phyloP scores from a whole-genome alignment of 305 asterid species.

The Solanum hybrid region DNA sequence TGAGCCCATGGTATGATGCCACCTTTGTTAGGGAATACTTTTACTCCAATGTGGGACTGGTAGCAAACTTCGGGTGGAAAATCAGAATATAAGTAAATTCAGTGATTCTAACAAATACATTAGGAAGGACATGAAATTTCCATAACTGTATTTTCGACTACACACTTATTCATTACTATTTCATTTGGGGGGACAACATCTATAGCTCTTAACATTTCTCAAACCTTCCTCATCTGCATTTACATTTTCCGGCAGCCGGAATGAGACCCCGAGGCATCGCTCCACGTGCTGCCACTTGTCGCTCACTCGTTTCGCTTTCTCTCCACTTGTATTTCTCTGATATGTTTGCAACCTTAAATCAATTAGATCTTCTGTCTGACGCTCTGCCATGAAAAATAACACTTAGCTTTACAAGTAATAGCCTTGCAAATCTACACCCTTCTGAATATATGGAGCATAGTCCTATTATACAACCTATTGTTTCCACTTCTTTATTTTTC shows the following conservation, averaged over 20 bases:
- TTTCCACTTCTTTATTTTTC: conserved; percentile 14
- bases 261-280: neutral
- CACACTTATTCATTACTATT: neutral
- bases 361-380: conserved; percentile 4
- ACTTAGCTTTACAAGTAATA: conserved; percentile 16
- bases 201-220: too few relatives aligned
- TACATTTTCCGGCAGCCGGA: too few relatives aligned
- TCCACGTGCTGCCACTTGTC: neutral
- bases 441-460: conserved; percentile 14
- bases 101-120: neutral
- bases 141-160: neutral
- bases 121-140: neutral
- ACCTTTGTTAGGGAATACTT: neutral
- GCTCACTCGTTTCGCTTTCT: neutral
- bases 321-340: neutral
- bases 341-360: neutral
- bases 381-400: conserved; percentile 11
- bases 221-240: neutral
- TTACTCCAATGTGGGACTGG: neutral
- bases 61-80: neutral
- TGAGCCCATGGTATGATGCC: neutral
- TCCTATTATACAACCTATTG: conserved; percentile 25
- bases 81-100: too few relatives aligned
- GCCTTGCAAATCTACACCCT: conserved; percentile 16
- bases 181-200: too few relatives aligned